A percentile compares a stretch with the other conserved stretches of the same genome.
Evolutionary conservation across 257 asterid genomes (phyloP).

Genomic region (Forsythia viridissima): DNA sequence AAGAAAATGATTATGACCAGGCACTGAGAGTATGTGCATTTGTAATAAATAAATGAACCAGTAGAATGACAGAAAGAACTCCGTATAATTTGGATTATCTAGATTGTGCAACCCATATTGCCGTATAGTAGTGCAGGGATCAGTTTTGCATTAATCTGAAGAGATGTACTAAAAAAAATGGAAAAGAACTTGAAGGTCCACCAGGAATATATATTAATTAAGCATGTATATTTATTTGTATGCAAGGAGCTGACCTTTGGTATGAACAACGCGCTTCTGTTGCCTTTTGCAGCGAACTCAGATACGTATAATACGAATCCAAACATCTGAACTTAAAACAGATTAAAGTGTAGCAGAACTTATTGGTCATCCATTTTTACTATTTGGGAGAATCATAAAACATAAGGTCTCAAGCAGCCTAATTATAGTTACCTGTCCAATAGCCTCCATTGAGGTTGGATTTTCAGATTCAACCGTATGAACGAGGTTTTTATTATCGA

Average conservation of each 20-base stretch:
- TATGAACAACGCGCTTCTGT: conserved; percentile 53
- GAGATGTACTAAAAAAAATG: background rate
- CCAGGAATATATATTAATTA: conserved; percentile 7
- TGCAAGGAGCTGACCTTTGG: conserved; percentile 60
- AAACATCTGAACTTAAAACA: conserved; percentile 62
- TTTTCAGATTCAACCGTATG: conserved; percentile 54
- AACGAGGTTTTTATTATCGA: conserved; percentile 35
- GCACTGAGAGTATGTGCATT: background rate
- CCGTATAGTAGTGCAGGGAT: background rate
- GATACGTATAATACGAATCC: conserved; percentile 80
- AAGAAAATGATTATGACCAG: background rate
- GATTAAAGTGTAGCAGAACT: conserved; percentile 22
- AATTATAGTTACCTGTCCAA: conserved; percentile 67
- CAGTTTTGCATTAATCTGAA: background rate
- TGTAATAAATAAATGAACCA: background rate
- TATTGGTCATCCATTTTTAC: conserved; percentile 12
- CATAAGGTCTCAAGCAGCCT: background rate
- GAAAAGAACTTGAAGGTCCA: conserved; percentile 5
- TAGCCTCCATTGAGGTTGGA: conserved; percentile 81
- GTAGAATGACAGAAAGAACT: background rate
- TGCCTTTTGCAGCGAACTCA: conserved; percentile 56
- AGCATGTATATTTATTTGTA: background rate
- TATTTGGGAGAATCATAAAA: conserved; percentile 22
- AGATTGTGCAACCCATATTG: background rate
- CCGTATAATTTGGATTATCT: no score